Evolutionary conservation across 345 rosid species (phyloP).

Genomic region (Moricandia moricandioides): DNA sequence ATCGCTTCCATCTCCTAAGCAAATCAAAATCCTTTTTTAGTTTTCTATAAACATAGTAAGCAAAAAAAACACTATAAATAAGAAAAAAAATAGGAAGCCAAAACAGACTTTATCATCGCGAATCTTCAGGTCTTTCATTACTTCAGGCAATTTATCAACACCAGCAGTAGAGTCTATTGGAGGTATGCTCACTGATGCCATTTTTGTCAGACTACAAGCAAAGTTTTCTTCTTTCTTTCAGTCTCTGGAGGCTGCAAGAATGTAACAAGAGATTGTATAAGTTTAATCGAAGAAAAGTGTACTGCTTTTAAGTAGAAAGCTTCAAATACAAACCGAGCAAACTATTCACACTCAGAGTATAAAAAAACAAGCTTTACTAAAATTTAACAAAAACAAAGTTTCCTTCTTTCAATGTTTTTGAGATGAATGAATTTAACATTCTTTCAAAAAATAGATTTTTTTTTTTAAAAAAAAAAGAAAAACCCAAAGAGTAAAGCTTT

Average conservation of each 20-base stretch:
- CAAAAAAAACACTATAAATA: neutral
- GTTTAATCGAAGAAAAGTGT: neutral
- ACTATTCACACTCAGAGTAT: neutral
- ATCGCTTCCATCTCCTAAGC: conserved; percentile 90
- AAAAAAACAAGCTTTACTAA: too few species aligned
- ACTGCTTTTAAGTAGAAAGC: neutral
- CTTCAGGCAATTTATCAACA: conserved; percentile 74
- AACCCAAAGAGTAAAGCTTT: too few species aligned
- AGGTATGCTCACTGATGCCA: conserved; percentile 72
- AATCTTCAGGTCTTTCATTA: conserved; percentile 86
- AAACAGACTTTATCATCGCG: conserved; percentile 50
- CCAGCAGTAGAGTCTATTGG: conserved; percentile 49
- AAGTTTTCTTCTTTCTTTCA: conserved; percentile 5
- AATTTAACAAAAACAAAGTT: too few species aligned
- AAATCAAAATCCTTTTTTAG: neutral
- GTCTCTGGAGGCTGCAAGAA: neutral
- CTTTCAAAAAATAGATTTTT: too few species aligned
- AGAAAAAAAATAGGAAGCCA: neutral
- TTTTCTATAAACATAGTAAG: neutral
- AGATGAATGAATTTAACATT: too few species aligned
- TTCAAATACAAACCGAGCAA: too few species aligned
- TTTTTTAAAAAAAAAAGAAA: too few species aligned
- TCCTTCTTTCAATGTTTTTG: too few species aligned
- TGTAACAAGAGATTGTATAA: neutral
- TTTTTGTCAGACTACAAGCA: conserved; percentile 27